Conservation (phyloP, 345 rosid species). For the Lumnitzera littorea region DNA sequence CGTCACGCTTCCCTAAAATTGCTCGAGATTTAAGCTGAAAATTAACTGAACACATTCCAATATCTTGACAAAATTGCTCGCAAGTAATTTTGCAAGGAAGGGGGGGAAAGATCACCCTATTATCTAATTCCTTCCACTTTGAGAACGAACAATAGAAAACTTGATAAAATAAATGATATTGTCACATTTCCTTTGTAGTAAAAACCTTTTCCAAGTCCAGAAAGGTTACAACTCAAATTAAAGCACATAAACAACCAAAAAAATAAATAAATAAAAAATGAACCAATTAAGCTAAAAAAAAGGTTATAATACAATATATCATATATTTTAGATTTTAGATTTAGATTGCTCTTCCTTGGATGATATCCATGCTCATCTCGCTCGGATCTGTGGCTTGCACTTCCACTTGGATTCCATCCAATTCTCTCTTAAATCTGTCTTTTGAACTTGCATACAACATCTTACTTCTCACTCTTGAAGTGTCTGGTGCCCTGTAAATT, state of each 20-base stretch:
- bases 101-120: too few species aligned
- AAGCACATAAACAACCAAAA: neutral
- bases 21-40: too few species aligned
- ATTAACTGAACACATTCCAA: too few species aligned
- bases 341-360: slow-evolving; percentile 41
- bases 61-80: too few species aligned
- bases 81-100: too few species aligned
- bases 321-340: neutral
- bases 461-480: slow-evolving; percentile 64
- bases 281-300: neutral
- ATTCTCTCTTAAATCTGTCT: slow-evolving; percentile 69
- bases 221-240: neutral
- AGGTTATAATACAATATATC: neutral
- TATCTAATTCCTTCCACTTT: too few species aligned
- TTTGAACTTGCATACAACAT: slow-evolving; percentile 75
- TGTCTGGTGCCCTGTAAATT: slow-evolving; percentile 50
- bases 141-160: too few species aligned
- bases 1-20: too few species aligned
- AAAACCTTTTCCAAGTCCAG: too few species aligned
- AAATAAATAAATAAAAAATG: neutral
- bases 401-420: slow-evolving; percentile 71
- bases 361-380: slow-evolving; percentile 66
- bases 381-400: slow-evolving; percentile 72
- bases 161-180: too few species aligned
- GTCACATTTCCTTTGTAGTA: too few species aligned